These are phyloP conservation scores for Phytophthora idaei DNA, from an alignment of 352 stramenopile genomes.

Conservation along the genomic window DNA sequence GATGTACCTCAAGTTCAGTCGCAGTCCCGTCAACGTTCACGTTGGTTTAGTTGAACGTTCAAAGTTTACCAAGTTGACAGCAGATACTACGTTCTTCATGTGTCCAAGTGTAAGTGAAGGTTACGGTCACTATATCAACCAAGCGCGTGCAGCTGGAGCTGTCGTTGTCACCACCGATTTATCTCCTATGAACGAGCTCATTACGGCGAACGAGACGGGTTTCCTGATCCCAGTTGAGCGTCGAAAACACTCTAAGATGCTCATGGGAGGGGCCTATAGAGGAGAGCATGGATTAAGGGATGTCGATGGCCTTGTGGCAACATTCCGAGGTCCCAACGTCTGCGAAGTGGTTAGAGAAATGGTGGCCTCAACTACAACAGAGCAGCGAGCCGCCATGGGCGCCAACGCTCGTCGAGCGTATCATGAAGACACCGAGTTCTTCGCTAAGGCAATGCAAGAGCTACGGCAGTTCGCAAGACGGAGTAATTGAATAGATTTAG, in stretches of 20 bases:
- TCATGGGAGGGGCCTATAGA: slow-evolving; percentile 32
- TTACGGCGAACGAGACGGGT: slow-evolving; percentile 22
- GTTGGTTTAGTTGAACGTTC: slow-evolving; percentile 25
- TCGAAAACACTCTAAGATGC: slow-evolving; percentile 11
- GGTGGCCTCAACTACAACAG: slow-evolving; percentile 29
- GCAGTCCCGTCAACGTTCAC: slow-evolving; percentile 39
- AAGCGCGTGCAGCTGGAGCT: slow-evolving; percentile 51
- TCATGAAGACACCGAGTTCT: slow-evolving; percentile 54
- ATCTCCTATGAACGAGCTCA: slow-evolving; percentile 71
- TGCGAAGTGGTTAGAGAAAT: slow-evolving; percentile 31
- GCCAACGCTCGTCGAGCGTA: slow-evolving; percentile 42
- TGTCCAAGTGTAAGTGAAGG: slow-evolving; percentile 64
- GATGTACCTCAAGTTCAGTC: slow-evolving; percentile 20
- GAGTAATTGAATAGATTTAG: slow-evolving; percentile 10
- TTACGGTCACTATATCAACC: slow-evolving; percentile 77
- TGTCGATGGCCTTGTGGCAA: slow-evolving; percentile 32
- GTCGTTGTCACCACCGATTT: slow-evolving; percentile 57
- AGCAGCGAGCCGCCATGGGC: slow-evolving; percentile 39
- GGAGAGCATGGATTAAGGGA: slow-evolving; percentile 31
- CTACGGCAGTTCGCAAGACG: slow-evolving; percentile 36
- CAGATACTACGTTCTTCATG: slow-evolving; percentile 55
- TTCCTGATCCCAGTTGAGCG: slow-evolving; percentile 18
- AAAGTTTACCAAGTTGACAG: slow-evolving; percentile 50
- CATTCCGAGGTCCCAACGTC: slow-evolving; percentile 17
- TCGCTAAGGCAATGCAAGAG: slow-evolving; percentile 46